Conservation (phyloP, 768 basidiomycete genomes). For the Dioszegia crocea region DNA sequence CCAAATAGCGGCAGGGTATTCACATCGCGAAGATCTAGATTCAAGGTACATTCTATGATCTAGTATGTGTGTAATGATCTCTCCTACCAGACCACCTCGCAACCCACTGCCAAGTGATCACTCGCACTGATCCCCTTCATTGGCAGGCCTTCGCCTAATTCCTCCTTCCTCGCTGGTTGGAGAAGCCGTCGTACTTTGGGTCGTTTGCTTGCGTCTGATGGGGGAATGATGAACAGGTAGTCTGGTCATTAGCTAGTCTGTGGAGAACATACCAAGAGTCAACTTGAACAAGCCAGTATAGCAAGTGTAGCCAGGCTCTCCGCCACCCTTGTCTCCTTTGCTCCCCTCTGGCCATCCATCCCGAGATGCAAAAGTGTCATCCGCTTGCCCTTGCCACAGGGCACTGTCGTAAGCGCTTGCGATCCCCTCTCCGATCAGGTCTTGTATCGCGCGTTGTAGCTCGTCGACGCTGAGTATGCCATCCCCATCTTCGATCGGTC, state of each 20-base stretch:
- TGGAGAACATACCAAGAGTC: slow-evolving; percentile 61
- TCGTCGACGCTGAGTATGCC: slow-evolving; percentile 65
- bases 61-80: neutral
- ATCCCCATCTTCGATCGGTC: slow-evolving; percentile 59
- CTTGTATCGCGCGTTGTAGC: slow-evolving; percentile 56
- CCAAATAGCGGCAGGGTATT: neutral
- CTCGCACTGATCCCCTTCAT: slow-evolving; percentile 71
- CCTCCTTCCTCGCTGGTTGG: slow-evolving; percentile 58
- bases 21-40: too few species aligned
- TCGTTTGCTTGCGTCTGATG: too few species aligned
- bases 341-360: slow-evolving; percentile 27
- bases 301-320: slow-evolving; percentile 80
- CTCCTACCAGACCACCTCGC: slow-evolving; percentile 52
- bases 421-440: slow-evolving; percentile 43
- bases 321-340: slow-evolving; percentile 13
- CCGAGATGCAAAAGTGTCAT: slow-evolving; percentile 58
- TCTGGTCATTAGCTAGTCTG: slow-evolving; percentile 55
- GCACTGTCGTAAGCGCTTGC: slow-evolving; percentile 64
- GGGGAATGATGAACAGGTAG: slow-evolving; percentile 72
- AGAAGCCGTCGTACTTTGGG: slow-evolving; percentile 57
- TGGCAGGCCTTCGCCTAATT: slow-evolving; percentile 73
- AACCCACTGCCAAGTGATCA: slow-evolving; percentile 78
- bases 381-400: slow-evolving; percentile 13
- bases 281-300: slow-evolving; percentile 84
- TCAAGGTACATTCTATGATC: neutral